Evolutionary conservation across 208 protist species (phyloP), one percentile per base, ranked within the genome.

Genomic region (Leishmania aethiopica): DNA sequence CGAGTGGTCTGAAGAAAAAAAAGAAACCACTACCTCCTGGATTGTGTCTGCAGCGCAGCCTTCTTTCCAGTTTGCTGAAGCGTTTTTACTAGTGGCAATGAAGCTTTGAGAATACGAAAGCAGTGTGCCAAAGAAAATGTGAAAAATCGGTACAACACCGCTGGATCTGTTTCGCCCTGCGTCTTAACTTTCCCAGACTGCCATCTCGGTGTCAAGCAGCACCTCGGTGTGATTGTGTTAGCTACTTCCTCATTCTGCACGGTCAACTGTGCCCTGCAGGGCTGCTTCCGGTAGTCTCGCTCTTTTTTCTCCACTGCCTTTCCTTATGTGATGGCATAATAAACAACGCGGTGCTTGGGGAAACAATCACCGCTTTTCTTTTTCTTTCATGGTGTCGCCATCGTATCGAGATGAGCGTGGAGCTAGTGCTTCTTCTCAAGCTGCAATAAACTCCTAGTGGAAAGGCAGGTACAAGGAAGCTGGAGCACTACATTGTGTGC

Each of bases 261-360:
- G 13, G 40, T 37, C 15, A 75, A 4, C 35, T 28, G 13, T 59
- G 40, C 25, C 49, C 47, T 42, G 10, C 71, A 57, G 25, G 71
- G 25, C 25, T 75, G 42, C 32, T 57, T 75, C 45, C 45, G 25
- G 47, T 32, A n/a, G 35, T 25, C 17, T 57, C 15, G 15, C 37
- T 64, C 75, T 67, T 28, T 78, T 62, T 78, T 55, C 57, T 53
- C 22, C 4, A n/a, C 75, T n/a, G 32, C 37, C 45, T 49, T 42
- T 60, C 59, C 35, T 40, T 75, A 40, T 37, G 25, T 57, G 71
- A 40, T 25, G 71, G 28, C 71, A 55, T 37, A 75, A 57, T 37
- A 42, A 51, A 28, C 10, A 2, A 75, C 71, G 32, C 19, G n/a
- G 71, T 75, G 47, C 25, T 57, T 13, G 28, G 28, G 28, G 47